These are phyloP conservation scores for Populus davidiana DNA, from an alignment of 345 rosid species.

Conservation along the genomic window DNA sequence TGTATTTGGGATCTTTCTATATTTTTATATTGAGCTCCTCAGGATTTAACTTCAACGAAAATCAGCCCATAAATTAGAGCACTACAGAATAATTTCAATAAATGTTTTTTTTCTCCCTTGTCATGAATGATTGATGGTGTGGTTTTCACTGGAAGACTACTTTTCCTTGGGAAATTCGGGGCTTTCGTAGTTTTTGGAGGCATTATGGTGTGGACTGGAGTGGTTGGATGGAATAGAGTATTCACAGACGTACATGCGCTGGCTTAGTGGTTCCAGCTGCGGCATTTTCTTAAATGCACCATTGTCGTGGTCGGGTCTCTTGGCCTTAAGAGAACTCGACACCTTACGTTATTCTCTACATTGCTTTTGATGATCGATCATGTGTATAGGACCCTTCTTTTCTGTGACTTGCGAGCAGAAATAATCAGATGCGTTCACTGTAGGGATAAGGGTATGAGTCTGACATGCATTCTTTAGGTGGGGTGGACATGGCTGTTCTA, in stretches of 20 bases:
- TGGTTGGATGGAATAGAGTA: too few relatives aligned
- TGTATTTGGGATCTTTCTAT: too few relatives aligned
- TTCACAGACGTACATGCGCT: not conserved
- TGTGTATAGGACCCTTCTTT: not conserved
- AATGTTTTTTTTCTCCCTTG: too few relatives aligned
- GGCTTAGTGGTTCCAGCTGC: not conserved
- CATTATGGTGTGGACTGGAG: too few relatives aligned
- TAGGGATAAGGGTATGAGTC: not conserved
- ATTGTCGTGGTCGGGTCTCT: not conserved
- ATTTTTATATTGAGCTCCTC: too few relatives aligned
- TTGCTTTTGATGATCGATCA: not conserved
- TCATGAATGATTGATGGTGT: too few relatives aligned
- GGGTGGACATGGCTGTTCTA: slow-evolving; percentile 6
- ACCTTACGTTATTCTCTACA: not conserved
- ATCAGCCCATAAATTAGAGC: too few relatives aligned
- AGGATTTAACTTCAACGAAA: too few relatives aligned
- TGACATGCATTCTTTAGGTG: not conserved
- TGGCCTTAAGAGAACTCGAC: not conserved
- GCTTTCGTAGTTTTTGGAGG: not conserved
- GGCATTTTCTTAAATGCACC: not conserved
- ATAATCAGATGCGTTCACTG: not conserved
- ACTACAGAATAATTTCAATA: too few relatives aligned
- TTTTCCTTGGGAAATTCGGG: not conserved
- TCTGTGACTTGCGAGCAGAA: not conserved
- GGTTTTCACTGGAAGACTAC: too few relatives aligned